Conservation (phyloP, 805 yeast species). For the Spathaspora boniae region DNA sequence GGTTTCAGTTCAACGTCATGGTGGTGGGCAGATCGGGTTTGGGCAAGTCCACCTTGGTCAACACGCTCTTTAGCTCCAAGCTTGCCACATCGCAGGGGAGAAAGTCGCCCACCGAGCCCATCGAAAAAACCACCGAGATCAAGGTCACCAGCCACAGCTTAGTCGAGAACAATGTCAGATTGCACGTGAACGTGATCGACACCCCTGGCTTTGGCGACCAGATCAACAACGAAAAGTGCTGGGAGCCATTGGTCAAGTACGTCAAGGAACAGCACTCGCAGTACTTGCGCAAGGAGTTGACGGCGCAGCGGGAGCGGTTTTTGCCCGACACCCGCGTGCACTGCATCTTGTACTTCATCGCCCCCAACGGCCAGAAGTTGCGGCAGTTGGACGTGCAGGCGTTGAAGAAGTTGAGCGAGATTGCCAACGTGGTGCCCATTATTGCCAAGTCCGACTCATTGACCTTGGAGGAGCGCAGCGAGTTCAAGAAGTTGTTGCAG, state of each 20-base stretch:
- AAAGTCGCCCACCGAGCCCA: constrained; percentile 61
- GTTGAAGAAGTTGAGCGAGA: constrained; percentile 78
- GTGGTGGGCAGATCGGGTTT: constrained; percentile 88
- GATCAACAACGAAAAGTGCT: constrained; percentile 89
- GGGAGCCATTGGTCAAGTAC: constrained; percentile 94
- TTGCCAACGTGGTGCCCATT: constrained; percentile 90
- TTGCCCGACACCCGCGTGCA: constrained; percentile 90
- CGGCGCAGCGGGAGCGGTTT: constrained; percentile 84
- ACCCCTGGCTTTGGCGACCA: constrained; percentile 99
- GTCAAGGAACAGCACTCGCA: constrained; percentile 93
- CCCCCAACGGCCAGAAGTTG: constrained; percentile 86
- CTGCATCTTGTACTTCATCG: constrained; percentile 85
- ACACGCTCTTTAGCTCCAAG: constrained; percentile 84
- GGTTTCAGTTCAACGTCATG: constrained; percentile 92
- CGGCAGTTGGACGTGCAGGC: constrained; percentile 79
- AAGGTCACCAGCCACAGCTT: constrained; percentile 65
- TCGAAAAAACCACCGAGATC: constrained; percentile 84
- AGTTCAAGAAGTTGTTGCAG: constrained; percentile 74
- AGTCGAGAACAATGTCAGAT: constrained; percentile 81
- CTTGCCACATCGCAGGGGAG: constrained; percentile 75
- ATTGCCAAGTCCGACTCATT: constrained; percentile 92
- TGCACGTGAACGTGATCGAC: constrained; percentile 85
- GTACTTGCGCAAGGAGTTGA: constrained; percentile 87
- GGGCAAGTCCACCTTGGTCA: constrained; percentile 89
- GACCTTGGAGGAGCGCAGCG: constrained; percentile 78